Conservation (phyloP, 192 early-diverging fungal species). For the Coemansia sp. region DNA sequence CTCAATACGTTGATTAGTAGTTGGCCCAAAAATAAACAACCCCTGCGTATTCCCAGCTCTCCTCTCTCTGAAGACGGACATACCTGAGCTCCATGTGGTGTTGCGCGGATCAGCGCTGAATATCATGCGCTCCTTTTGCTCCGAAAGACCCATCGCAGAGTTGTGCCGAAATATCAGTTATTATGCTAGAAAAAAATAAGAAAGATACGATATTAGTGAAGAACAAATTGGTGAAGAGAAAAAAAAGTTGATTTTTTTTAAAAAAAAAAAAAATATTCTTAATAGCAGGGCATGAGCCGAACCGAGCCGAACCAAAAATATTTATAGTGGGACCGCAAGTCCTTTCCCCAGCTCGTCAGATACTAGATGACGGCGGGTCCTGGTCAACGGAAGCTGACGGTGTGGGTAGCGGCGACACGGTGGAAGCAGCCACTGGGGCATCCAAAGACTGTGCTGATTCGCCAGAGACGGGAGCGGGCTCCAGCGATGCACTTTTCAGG, state of each 20-base stretch:
- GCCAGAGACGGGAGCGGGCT: background rate
- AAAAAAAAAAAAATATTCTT: background rate
- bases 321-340: background rate
- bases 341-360: background rate
- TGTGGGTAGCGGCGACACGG: background rate
- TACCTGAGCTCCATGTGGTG: slow-evolving; percentile 84
- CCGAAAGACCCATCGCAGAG: slow-evolving; percentile 42
- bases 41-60: background rate
- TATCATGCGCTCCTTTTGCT: slow-evolving; percentile 42
- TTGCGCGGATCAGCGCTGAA: slow-evolving; percentile 91
- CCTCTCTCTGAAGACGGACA: background rate
- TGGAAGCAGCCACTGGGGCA: background rate
- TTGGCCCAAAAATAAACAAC: background rate
- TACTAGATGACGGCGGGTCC: background rate
- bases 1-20: background rate
- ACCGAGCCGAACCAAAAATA: slow-evolving; percentile 5
- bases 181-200: background rate
- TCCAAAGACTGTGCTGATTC: background rate
- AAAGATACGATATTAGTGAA: background rate
- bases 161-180: background rate
- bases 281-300: background rate
- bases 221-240: background rate
- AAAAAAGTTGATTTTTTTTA: background rate
- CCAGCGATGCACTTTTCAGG: slow-evolving; percentile 10
- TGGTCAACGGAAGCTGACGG: background rate